Percentiles rank a stretch among this genome's conserved stretches.
phyloP scores from a whole-genome alignment of 2,329 filamentous ascomycete genomes.

The Aspergillus jensenii region DNA sequence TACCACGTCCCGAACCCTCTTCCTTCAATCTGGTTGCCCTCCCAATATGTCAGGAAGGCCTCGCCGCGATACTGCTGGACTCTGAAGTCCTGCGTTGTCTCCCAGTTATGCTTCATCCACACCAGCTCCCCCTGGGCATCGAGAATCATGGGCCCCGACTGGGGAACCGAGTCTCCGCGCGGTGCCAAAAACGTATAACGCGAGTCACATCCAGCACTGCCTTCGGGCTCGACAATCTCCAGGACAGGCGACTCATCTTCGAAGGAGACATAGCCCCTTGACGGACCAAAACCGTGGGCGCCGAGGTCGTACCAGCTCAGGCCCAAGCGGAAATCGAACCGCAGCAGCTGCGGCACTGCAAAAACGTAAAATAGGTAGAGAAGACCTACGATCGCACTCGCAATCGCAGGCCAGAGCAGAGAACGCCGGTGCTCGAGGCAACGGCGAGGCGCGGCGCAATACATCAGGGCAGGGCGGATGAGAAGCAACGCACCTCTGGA shows the following conservation, averaged over 20 bases:
- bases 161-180: slow-evolving; percentile 29
- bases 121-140: slow-evolving; percentile 27
- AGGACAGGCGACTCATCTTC: slow-evolving; percentile 27
- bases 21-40: slow-evolving; percentile 20
- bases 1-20: slow-evolving; percentile 25
- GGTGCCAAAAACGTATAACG: slow-evolving; percentile 33
- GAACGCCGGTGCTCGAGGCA: not conserved
- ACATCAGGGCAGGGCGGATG: not conserved
- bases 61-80: slow-evolving; percentile 25
- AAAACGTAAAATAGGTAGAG: slow-evolving; percentile 21
- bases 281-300: slow-evolving; percentile 31
- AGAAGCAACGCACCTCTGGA: not conserved
- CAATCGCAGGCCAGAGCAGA: not conserved
- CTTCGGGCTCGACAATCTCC: slow-evolving; percentile 25
- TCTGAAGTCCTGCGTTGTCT: slow-evolving; percentile 26
- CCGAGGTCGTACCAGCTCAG: slow-evolving; percentile 31
- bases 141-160: slow-evolving; percentile 29
- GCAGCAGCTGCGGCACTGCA: slow-evolving; percentile 17
- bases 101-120: slow-evolving; percentile 27
- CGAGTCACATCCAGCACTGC: slow-evolving; percentile 26
- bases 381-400: slow-evolving; percentile 13
- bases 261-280: slow-evolving; percentile 29
- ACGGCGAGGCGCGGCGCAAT: not conserved
- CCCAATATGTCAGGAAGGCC: slow-evolving; percentile 29
- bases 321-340: slow-evolving; percentile 18